These are phyloP conservation scores for Dictyostelium firmibasis DNA, from an alignment of 78 protist genomes.

Conservation along the genomic window DNA sequence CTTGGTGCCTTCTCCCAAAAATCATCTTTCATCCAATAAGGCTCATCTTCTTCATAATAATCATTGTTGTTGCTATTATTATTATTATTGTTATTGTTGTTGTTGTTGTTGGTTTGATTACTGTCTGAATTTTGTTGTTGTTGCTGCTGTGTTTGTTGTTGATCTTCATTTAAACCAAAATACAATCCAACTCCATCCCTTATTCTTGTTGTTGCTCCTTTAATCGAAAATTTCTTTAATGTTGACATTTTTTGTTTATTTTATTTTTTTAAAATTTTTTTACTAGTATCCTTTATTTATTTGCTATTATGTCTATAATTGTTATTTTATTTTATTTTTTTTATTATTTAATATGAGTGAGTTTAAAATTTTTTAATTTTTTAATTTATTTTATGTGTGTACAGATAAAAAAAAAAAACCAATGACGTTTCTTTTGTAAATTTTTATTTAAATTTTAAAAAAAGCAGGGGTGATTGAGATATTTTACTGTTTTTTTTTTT, in stretches of 20 bases:
- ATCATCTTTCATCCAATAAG: slow-evolving; percentile 80
- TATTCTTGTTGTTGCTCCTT: slow-evolving; percentile 52
- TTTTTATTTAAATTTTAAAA: not conserved
- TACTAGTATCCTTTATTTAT: not conserved
- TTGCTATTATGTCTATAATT: no score
- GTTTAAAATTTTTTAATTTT: not conserved
- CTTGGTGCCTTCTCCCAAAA: slow-evolving; percentile 77
- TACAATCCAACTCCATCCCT: slow-evolving; percentile 72
- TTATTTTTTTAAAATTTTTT: not conserved
- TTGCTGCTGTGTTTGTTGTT: not conserved
- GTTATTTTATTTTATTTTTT: not conserved
- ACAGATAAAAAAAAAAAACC: not conserved
- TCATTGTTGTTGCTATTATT: not conserved
- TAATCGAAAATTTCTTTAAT: slow-evolving; percentile 44
- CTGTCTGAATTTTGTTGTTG: not conserved
- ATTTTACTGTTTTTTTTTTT: not conserved
- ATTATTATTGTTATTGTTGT: not conserved
- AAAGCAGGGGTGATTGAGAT: not conserved
- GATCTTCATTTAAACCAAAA: slow-evolving; percentile 24
- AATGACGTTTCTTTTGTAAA: not conserved
- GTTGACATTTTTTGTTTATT: not conserved
- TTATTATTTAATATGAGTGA: not conserved
- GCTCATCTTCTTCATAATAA: slow-evolving; percentile 41
- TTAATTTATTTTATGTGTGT: not conserved
- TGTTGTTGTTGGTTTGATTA: not conserved